Evolutionary conservation across 176 grass and related monocot genomes (phyloP).

Genomic region (Miscanthus lutarioriparius): DNA sequence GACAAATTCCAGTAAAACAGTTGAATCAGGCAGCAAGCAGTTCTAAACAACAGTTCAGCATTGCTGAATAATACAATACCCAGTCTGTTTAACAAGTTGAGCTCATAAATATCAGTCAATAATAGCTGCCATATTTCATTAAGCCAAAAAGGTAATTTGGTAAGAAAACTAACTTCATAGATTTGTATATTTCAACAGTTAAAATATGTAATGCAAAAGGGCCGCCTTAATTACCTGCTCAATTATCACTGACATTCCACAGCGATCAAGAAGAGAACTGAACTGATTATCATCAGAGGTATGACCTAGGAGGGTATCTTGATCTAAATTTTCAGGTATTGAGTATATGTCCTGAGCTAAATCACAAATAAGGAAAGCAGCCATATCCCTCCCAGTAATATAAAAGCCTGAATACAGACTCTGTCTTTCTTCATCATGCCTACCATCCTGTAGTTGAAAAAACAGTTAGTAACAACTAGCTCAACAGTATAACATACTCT

Average conservation of each 20-base stretch:
- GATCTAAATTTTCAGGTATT: constrained; percentile 35
- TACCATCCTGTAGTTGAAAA: constrained; percentile 56
- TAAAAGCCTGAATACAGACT: constrained; percentile 90
- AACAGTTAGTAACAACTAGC: constrained; percentile 37
- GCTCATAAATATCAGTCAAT: not conserved
- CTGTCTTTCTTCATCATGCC: constrained; percentile 65
- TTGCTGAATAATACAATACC: not conserved
- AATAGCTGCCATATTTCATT: not conserved
- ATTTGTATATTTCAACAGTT: not conserved
- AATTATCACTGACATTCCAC: constrained; percentile 87
- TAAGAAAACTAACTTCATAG: not conserved
- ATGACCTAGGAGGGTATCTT: constrained; percentile 37
- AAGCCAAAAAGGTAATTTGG: not conserved
- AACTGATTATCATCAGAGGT: constrained; percentile 44
- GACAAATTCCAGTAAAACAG: not conserved
- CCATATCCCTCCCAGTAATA: constrained; percentile 94
- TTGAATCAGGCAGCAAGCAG: not conserved
- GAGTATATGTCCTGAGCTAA: constrained; percentile 43
- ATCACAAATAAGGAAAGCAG: constrained; percentile 78
- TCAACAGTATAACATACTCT: constrained; percentile 33
- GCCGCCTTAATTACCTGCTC: constrained; percentile 65
- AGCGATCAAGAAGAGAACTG: constrained; percentile 94
- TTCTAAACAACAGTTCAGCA: not conserved
- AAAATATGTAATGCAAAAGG: not conserved
- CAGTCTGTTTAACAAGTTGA: not conserved